phyloP scores from a whole-genome alignment of 495 filamentous ascomycete species.

The Penicillium pancosmium region DNA sequence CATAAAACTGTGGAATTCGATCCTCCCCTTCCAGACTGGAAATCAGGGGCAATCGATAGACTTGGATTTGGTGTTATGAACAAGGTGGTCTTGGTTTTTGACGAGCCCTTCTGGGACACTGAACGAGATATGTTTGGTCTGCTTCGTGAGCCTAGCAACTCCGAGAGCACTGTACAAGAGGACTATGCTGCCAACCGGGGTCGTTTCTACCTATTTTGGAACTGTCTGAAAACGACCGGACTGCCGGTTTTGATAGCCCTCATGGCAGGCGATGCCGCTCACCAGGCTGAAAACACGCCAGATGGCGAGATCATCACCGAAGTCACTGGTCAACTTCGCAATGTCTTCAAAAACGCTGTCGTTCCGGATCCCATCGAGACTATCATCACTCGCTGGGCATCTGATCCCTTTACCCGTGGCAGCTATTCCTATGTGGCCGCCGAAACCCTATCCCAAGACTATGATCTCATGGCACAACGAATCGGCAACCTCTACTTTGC shows the following conservation, averaged over 20 bases:
- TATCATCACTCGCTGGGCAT: slow-evolving; percentile 91
- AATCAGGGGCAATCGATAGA: slow-evolving; percentile 77
- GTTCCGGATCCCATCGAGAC: slow-evolving; percentile 82
- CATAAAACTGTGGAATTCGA: slow-evolving; percentile 72
- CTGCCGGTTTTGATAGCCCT: slow-evolving; percentile 85
- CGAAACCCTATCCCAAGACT: slow-evolving; percentile 79
- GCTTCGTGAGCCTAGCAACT: slow-evolving; percentile 66
- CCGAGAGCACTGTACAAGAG: slow-evolving; percentile 57
- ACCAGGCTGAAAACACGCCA: slow-evolving; percentile 74
- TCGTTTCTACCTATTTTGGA: slow-evolving; percentile 97
- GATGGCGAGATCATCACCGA: slow-evolving; percentile 77
- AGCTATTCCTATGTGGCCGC: slow-evolving; percentile 93
- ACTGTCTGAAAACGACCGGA: slow-evolving; percentile 85
- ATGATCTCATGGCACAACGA: slow-evolving; percentile 85
- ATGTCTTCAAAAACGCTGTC: slow-evolving; percentile 60
- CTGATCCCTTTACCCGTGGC: slow-evolving; percentile 84
- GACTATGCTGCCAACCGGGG: slow-evolving; percentile 69
- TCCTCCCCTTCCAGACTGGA: slow-evolving; percentile 84
- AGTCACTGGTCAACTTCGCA: slow-evolving; percentile 71
- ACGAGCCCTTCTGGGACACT: slow-evolving; percentile 90
- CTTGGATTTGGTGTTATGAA: slow-evolving; percentile 94
- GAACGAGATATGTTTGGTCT: slow-evolving; percentile 92
- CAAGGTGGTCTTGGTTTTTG: slow-evolving; percentile 91
- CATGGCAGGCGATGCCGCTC: slow-evolving; percentile 96
- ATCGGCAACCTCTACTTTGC: slow-evolving; percentile 94